Conservation (phyloP, 768 basidiomycete species). For the Tricholomella constricta region DNA sequence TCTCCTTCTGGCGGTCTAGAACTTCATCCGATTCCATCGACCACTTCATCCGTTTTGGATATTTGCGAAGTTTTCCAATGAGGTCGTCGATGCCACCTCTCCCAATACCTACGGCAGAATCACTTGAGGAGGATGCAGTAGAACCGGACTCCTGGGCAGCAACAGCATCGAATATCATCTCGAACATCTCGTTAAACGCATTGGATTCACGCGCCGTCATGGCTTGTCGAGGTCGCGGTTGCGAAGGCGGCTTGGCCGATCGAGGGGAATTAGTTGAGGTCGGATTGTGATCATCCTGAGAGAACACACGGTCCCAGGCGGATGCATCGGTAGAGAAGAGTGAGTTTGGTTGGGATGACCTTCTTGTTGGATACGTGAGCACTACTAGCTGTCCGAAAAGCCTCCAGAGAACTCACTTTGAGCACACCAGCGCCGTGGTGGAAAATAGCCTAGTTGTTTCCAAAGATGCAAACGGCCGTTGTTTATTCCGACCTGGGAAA, state of each 20-base stretch:
- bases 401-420: background rate
- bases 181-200: constrained; percentile 74
- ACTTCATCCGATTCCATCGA: constrained; percentile 52
- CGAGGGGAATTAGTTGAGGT: background rate
- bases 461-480: background rate
- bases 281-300: constrained; percentile 39
- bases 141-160: constrained; percentile 31
- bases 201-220: constrained; percentile 70
- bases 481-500: background rate
- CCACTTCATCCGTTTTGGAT: constrained; percentile 51
- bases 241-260: background rate
- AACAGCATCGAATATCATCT: constrained; percentile 64
- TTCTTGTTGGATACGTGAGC: background rate
- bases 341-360: constrained; percentile 19
- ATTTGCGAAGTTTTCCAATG: constrained; percentile 55
- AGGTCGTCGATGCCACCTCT: constrained; percentile 45
- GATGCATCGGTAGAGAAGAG: constrained; percentile 37
- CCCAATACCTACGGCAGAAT: constrained; percentile 21
- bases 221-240: constrained; percentile 46
- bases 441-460: background rate
- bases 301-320: constrained; percentile 59
- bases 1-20: constrained; percentile 71
- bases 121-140: constrained; percentile 8
- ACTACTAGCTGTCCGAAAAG: background rate
- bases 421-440: background rate